phyloP scores from a whole-genome alignment of 78 protist genomes.

The Mastigamoeba balamuthi region DNA sequence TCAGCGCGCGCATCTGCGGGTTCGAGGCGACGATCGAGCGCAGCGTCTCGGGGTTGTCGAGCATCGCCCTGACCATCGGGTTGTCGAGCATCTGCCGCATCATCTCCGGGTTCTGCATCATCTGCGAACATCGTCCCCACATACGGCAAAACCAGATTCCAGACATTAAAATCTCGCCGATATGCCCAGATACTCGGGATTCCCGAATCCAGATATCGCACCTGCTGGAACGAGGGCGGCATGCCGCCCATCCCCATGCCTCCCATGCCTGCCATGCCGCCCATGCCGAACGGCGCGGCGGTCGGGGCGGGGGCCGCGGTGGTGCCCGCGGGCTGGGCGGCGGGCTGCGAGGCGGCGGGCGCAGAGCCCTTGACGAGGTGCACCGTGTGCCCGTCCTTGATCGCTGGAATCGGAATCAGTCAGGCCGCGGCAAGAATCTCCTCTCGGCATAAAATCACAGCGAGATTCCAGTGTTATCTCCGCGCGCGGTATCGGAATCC shows the following conservation, averaged over 20 bases:
- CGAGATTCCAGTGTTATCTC: no score
- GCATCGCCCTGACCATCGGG: slow-evolving; percentile 48
- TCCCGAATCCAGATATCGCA: no score
- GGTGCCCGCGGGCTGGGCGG: slow-evolving; percentile 15
- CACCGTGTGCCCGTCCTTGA: slow-evolving; percentile 66
- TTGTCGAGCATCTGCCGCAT: slow-evolving; percentile 63
- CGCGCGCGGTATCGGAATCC: no score
- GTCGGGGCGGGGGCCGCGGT: not conserved
- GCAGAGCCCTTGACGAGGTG: slow-evolving; percentile 61
- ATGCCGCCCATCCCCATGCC: slow-evolving; percentile 29
- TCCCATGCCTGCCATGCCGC: not conserved
- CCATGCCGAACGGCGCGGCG: not conserved
- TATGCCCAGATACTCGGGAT: no score
- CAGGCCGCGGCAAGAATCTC: no score
- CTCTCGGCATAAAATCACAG: no score
- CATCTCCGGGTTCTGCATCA: slow-evolving; percentile 26
- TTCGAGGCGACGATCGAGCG: slow-evolving; percentile 50
- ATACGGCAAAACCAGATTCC: no score
- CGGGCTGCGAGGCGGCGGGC: slow-evolving; percentile 21
- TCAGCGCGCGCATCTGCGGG: slow-evolving; percentile 69
- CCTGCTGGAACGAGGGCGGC: slow-evolving; percentile 2
- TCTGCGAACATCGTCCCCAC: no score
- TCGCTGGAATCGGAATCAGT: no score
- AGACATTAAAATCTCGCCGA: no score
- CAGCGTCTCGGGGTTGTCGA: slow-evolving; percentile 65